Evolutionary conservation across 805 yeast species (phyloP).

Genomic region (Candida dendrica): DNA sequence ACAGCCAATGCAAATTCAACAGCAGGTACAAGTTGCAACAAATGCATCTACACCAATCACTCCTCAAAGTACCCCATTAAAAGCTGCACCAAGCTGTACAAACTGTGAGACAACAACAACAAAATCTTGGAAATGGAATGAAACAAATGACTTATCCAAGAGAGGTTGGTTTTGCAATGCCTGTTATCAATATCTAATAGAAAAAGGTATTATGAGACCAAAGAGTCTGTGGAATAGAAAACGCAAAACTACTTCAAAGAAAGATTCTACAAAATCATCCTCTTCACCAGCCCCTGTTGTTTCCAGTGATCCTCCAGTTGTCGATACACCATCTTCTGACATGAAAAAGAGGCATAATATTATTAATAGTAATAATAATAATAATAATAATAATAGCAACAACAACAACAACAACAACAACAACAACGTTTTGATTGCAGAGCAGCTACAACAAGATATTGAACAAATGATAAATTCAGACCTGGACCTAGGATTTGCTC

Average conservation of each 20-base stretch:
- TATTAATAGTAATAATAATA: no score
- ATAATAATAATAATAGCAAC: no score
- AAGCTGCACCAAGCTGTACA: slow-evolving; percentile 8
- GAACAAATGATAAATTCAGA: slow-evolving; percentile 25
- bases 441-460: slow-evolving; percentile 14
- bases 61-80: slow-evolving; percentile 2
- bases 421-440: not conserved
- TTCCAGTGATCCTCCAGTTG: not conserved
- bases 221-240: slow-evolving; percentile 8
- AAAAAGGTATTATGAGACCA: slow-evolving; percentile 21
- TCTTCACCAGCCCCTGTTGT: not conserved
- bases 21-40: not conserved
- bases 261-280: not conserved
- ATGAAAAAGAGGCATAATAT: not conserved
- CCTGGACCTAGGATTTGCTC: slow-evolving; percentile 22
- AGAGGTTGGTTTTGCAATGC: slow-evolving; percentile 20
- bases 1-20: no score
- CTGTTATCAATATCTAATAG: slow-evolving; percentile 16
- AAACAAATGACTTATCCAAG: slow-evolving; percentile 14
- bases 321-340: not conserved
- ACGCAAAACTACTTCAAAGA: slow-evolving; percentile 1
- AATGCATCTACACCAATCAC: slow-evolving; percentile 6
- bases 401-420: no score
- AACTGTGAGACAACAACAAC: slow-evolving; percentile 19
- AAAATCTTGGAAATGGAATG: slow-evolving; percentile 22